phyloP scores from a whole-genome alignment of 805 yeast species.

The Starmerella apicola region DNA sequence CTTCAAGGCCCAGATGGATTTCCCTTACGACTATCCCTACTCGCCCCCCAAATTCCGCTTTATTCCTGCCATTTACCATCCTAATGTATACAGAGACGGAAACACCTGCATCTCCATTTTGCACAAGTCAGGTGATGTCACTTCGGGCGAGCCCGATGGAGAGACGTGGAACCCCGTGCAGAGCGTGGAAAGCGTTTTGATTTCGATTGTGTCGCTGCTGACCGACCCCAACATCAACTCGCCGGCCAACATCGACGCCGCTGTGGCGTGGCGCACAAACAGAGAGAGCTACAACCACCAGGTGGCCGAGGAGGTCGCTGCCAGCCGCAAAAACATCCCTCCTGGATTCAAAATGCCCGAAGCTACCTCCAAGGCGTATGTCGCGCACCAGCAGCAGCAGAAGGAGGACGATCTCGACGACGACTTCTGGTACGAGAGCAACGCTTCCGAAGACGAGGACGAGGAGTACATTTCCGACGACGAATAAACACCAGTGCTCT shows the following conservation, averaged over 20 bases:
- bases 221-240: conserved; percentile 90
- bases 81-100: conserved; percentile 90
- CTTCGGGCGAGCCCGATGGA: conserved; percentile 80
- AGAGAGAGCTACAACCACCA: conserved; percentile 61
- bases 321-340: conserved; percentile 74
- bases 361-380: conserved; percentile 42
- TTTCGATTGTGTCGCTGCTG: conserved; percentile 77
- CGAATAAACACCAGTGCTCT: too few species aligned
- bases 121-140: conserved; percentile 83
- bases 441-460: conserved; percentile 49
- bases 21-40: conserved; percentile 84
- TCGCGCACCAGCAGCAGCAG: conserved; percentile 27
- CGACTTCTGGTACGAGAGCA: conserved; percentile 73
- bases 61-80: conserved; percentile 88
- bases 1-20: conserved; percentile 83
- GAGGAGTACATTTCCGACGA: conserved; percentile 30
- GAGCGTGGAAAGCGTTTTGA: conserved; percentile 79
- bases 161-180: conserved; percentile 75
- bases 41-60: conserved; percentile 87
- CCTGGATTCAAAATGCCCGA: conserved; percentile 73
- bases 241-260: conserved; percentile 95
- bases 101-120: conserved; percentile 83
- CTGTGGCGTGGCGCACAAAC: conserved; percentile 76
- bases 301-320: conserved; percentile 60
- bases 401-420: conserved; percentile 55